A percentile compares a stretch with the other conserved stretches of the same genome.
These are phyloP conservation scores for Mucor piriformis DNA, from an alignment of 371 early-diverging fungal species.

Conservation along the genomic window DNA sequence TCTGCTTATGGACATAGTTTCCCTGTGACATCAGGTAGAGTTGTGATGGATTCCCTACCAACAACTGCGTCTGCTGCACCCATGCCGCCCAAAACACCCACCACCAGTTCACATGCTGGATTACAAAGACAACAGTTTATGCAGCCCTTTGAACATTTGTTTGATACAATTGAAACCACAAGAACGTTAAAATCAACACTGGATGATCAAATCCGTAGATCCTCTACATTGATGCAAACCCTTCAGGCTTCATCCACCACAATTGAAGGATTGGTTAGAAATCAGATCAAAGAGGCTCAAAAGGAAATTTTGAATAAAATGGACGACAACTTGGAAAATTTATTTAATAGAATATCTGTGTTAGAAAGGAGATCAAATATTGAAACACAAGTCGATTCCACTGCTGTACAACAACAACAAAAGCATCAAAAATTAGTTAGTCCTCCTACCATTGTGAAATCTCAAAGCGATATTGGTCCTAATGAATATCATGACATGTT, in stretches of 20 bases:
- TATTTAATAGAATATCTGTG: constrained; percentile 3
- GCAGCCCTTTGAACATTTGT: constrained; percentile 62
- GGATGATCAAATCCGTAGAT: constrained; percentile 78
- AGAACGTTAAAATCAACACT: constrained; percentile 63
- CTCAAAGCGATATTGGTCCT: constrained; percentile 36
- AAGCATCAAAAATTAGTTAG: background rate
- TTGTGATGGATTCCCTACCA: background rate
- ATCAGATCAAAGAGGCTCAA: constrained; percentile 77
- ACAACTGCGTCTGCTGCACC: background rate
- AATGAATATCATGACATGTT: constrained; percentile 31
- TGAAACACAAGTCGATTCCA: background rate
- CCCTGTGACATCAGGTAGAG: constrained; percentile 6
- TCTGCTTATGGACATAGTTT: constrained; percentile 16
- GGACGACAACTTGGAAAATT: constrained; percentile 26
- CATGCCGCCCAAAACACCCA: constrained; percentile 28
- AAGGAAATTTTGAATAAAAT: constrained; percentile 50
- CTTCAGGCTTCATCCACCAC: constrained; percentile 73
- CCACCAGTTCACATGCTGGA: constrained; percentile 19
- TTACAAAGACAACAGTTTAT: constrained; percentile 47
- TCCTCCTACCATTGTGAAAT: constrained; percentile 32
- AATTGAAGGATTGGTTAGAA: constrained; percentile 75
- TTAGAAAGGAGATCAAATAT: constrained; percentile 10
- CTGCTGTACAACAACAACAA: background rate
- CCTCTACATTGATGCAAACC: constrained; percentile 76
- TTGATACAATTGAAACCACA: constrained; percentile 63